Evolutionary conservation across 1,139 yeast species (phyloP).

Genomic region (Pneumocystis canis): DNA sequence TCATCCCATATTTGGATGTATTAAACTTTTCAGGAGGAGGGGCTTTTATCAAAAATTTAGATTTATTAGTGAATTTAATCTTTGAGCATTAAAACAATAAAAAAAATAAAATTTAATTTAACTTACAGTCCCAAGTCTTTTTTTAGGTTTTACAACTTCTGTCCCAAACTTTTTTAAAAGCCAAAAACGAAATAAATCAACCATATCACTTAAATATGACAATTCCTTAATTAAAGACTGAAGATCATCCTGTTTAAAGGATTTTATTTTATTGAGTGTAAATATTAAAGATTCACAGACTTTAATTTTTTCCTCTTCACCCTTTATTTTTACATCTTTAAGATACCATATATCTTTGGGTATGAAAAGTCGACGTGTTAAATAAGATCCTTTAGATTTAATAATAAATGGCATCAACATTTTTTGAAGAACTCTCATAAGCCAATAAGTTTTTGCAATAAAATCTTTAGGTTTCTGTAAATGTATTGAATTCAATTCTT

Average conservation of each 20-base stretch:
- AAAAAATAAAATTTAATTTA: background rate
- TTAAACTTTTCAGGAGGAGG: background rate
- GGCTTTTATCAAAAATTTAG: background rate
- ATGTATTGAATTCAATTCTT: background rate
- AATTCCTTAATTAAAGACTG: background rate
- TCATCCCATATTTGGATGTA: background rate
- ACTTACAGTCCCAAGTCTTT: background rate
- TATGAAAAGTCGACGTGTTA: slow-evolving; percentile 4
- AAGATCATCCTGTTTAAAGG: slow-evolving; percentile 5
- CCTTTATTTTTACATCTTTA: slow-evolving; percentile 8
- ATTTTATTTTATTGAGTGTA: slow-evolving; percentile 3
- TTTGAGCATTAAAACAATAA: background rate
- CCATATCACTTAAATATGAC: background rate
- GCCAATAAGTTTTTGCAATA: slow-evolving; percentile 8
- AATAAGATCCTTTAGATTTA: slow-evolving; percentile 3
- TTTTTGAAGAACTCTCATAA: slow-evolving; percentile 6
- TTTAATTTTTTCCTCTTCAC: slow-evolving; percentile 10
- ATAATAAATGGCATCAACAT: slow-evolving; percentile 2
- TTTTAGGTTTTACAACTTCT: background rate
- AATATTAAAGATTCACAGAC: slow-evolving; percentile 6
- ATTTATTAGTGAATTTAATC: background rate
- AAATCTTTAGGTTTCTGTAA: background rate
- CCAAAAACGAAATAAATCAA: background rate
- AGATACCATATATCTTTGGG: slow-evolving; percentile 8
- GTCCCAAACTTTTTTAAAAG: background rate